Evolutionary conservation across 768 basidiomycete species (phyloP).

Genomic region (Russula dissimulans): DNA sequence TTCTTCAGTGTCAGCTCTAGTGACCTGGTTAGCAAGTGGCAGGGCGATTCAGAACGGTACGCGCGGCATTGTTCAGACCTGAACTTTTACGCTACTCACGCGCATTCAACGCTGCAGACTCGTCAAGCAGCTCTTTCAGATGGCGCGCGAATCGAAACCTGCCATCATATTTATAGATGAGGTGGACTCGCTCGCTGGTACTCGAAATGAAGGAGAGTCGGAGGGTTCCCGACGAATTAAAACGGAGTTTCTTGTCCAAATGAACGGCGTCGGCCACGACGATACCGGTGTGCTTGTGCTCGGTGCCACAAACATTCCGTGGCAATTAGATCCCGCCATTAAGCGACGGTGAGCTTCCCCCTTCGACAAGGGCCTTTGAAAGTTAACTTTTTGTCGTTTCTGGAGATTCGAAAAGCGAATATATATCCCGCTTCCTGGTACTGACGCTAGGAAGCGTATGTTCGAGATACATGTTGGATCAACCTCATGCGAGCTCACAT

Average conservation of each 20-base stretch:
- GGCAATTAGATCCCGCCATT: conserved; percentile 96
- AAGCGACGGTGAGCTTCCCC: conserved; percentile 64
- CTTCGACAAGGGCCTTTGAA: background rate
- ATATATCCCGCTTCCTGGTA: conserved; percentile 93
- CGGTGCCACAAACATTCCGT: conserved; percentile 97
- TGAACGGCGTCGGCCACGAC: conserved; percentile 98
- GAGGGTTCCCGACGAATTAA: conserved; percentile 97
- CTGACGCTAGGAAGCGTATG: conserved; percentile 88
- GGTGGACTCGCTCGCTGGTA: conserved; percentile 92
- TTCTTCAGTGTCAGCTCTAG: conserved; percentile 95
- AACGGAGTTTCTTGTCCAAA: conserved; percentile 95
- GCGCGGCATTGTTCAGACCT: conserved; percentile 20
- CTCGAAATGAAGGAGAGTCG: conserved; percentile 92
- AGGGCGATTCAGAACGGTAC: conserved; percentile 95
- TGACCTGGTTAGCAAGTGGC: conserved; percentile 98
- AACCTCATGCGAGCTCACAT: conserved; percentile 77
- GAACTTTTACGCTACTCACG: background rate
- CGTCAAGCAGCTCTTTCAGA: conserved; percentile 91
- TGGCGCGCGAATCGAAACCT: conserved; percentile 93
- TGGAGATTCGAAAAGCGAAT: conserved; percentile 92
- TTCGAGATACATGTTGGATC: conserved; percentile 93
- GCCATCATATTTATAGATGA: conserved; percentile 99
- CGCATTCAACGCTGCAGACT: conserved; percentile 40
- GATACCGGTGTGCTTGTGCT: conserved; percentile 93
- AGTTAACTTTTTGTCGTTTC: background rate